Evolutionary conservation across 225 moss, liverwort and hornwort genomes (phyloP).

Genomic region (Neckera pumila): DNA sequence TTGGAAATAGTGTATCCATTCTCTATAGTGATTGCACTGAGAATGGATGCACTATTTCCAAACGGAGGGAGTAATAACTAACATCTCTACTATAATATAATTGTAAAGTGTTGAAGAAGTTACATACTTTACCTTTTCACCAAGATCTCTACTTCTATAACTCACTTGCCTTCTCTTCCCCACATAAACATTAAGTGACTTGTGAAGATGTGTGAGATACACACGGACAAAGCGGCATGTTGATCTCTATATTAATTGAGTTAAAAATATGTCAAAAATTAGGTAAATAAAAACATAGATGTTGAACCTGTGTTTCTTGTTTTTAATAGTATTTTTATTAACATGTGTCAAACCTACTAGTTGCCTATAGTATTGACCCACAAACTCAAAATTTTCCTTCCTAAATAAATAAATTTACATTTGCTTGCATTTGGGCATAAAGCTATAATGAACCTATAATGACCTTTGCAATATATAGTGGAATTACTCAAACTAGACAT

Average conservation of each 20-base stretch:
- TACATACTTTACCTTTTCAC: no score
- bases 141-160: no score
- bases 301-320: background rate
- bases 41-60: no score
- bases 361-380: background rate
- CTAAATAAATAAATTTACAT: background rate
- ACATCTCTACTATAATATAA: background rate
- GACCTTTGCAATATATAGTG: background rate
- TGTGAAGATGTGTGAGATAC: background rate
- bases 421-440: background rate
- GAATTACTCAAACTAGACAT: background rate
- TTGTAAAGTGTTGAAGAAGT: background rate
- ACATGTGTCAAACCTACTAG: no score
- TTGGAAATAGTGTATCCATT: no score
- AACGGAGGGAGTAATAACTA: no score
- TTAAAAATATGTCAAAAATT: background rate
- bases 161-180: background rate
- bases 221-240: background rate
- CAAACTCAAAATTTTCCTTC: background rate
- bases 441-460: no score
- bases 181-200: background rate
- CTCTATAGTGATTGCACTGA: no score
- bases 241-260: background rate
- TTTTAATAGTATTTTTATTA: no score
- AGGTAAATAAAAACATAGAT: background rate